Evolutionary conservation across 306 rosid species (phyloP).

Genomic region (Leucaena leucocephala): DNA sequence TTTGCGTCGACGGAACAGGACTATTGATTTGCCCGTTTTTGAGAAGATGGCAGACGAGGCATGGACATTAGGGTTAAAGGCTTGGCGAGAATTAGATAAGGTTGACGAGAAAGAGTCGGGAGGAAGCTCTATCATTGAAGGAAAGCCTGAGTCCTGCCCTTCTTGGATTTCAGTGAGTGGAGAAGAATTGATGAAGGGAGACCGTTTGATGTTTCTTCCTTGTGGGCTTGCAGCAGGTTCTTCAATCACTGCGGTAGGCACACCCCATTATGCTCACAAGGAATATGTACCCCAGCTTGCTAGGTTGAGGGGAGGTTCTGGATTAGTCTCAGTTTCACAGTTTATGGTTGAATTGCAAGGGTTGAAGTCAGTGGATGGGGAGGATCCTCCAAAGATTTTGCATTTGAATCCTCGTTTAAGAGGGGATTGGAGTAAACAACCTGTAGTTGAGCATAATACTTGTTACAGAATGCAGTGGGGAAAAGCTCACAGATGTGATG

Average conservation of each 20-base stretch:
- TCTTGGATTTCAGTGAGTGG: slow-evolving; percentile 86
- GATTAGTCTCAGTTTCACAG: slow-evolving; percentile 78
- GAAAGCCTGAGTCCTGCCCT: slow-evolving; percentile 76
- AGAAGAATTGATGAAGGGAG: slow-evolving; percentile 70
- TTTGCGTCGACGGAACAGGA: slow-evolving; percentile 54
- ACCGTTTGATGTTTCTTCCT: slow-evolving; percentile 85
- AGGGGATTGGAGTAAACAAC: slow-evolving; percentile 89
- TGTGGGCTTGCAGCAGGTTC: slow-evolving; percentile 99
- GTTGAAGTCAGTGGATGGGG: slow-evolving; percentile 89
- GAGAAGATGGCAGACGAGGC: slow-evolving; percentile 98
- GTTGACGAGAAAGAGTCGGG: slow-evolving; percentile 49
- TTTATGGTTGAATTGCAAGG: slow-evolving; percentile 97
- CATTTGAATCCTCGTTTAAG: slow-evolving; percentile 90
- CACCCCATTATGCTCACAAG: slow-evolving; percentile 79
- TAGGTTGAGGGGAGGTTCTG: slow-evolving; percentile 54
- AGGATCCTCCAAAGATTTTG: slow-evolving; percentile 96
- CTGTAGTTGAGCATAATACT: slow-evolving; percentile 94
- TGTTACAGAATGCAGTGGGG: slow-evolving; percentile 99
- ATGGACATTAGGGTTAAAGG: slow-evolving; percentile 67
- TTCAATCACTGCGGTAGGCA: slow-evolving; percentile 86
- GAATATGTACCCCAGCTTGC: slow-evolving; percentile 74
- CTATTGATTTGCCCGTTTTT: slow-evolving; percentile 62
- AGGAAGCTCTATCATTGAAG: slow-evolving; percentile 67
- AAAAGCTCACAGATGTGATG: slow-evolving; percentile 89
- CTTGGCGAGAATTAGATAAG: slow-evolving; percentile 73